These are phyloP conservation scores for Erodium maritimum DNA, from an alignment of 345 rosid species.

Conservation along the genomic window DNA sequence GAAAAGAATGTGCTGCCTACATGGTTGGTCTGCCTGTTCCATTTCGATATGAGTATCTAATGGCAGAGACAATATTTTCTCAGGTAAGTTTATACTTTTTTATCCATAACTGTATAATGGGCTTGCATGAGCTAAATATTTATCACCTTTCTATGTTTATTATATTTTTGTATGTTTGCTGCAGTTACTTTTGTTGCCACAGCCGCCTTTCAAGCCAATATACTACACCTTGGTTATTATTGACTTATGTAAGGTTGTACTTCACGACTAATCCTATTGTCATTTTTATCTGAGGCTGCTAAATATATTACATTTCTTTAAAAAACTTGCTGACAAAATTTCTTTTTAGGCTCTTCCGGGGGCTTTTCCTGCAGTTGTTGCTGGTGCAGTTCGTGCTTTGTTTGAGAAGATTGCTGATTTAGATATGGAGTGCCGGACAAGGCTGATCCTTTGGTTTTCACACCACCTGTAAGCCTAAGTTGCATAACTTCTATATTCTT, in stretches of 20 bases:
- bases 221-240: conserved; percentile 87
- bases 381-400: conserved; percentile 94
- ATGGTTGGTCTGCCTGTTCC: conserved; percentile 95
- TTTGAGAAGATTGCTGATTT: conserved; percentile 86
- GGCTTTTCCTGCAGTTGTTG: conserved; percentile 99
- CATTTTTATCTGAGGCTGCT: conserved; percentile 2
- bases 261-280: background rate
- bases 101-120: background rate
- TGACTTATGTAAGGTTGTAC: conserved; percentile 92
- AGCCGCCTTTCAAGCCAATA: conserved; percentile 88
- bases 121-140: background rate
- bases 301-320: background rate
- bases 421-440: conserved; percentile 90
- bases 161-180: conserved; percentile 4
- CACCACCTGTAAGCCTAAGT: conserved; percentile 76
- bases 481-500: background rate
- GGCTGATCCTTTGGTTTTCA: conserved; percentile 96
- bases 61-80: conserved; percentile 97
- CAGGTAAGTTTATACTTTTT: conserved; percentile 42
- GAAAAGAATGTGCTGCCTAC: conserved; percentile 95
- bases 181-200: conserved; percentile 87
- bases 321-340: conserved; percentile 16
- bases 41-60: conserved; percentile 88
- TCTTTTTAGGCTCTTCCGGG: conserved; percentile 91
- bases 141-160: background rate